Percentiles rank a stretch among this genome's conserved stretches.
Conservation (phyloP, 129 eudicot genomes). For the Artemisia argyi region DNA sequence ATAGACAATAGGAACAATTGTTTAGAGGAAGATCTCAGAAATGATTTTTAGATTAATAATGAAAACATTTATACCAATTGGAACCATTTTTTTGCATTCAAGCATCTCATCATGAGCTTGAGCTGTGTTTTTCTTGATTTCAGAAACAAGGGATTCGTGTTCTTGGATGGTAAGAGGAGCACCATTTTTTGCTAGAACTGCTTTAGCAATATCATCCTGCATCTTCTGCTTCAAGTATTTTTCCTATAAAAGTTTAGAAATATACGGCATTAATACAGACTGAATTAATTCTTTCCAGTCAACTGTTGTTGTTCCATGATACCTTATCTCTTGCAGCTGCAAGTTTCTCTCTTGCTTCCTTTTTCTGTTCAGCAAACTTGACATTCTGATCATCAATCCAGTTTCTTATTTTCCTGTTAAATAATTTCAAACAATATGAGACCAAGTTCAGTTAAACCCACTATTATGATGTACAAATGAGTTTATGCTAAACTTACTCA, state of each 20-base stretch:
- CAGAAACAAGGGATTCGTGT: slow-evolving; percentile 51
- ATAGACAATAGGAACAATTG: neutral
- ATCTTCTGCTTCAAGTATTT: slow-evolving; percentile 50
- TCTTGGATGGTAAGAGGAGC: slow-evolving; percentile 54
- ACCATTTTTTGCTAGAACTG: slow-evolving; percentile 44
- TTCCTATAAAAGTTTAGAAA: slow-evolving; percentile 34
- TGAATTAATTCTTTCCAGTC: neutral
- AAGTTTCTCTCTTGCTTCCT: slow-evolving; percentile 47
- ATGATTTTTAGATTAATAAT: neutral
- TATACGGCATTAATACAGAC: neutral
- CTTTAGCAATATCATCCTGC: slow-evolving; percentile 30
- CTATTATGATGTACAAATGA: slow-evolving; percentile 3
- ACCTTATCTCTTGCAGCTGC: slow-evolving; percentile 60
- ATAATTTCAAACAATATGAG: neutral
- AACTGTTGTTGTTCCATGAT: slow-evolving; percentile 2
- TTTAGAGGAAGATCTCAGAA: neutral
- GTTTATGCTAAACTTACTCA: slow-evolving; percentile 36
- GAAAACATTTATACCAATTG: slow-evolving; percentile 36
- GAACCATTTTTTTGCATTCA: slow-evolving; percentile 36
- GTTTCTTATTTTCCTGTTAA: slow-evolving; percentile 42
- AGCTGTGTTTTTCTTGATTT: slow-evolving; percentile 42
- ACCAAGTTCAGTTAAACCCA: neutral
- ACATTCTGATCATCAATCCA: slow-evolving; percentile 58
- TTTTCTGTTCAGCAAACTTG: slow-evolving; percentile 45
- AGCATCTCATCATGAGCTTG: slow-evolving; percentile 59